Conservation (phyloP, 2,329 filamentous ascomycete genomes). For the Aspergillus fischeri region DNA sequence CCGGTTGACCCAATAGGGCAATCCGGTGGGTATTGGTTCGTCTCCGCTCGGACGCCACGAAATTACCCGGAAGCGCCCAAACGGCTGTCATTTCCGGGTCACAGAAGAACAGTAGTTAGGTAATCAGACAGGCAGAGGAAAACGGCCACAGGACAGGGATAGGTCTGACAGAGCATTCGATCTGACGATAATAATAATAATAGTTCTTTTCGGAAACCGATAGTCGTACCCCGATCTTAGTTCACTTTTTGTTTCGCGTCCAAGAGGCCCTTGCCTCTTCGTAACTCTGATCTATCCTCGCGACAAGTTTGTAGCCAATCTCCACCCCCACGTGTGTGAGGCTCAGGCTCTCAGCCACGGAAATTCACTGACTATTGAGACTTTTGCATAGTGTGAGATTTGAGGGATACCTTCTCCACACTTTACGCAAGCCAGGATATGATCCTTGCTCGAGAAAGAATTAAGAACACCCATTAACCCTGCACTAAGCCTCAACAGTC, state of each 20-base stretch:
- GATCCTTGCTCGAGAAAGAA: not conserved
- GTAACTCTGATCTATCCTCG: not conserved
- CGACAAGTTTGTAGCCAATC: constrained; percentile 9
- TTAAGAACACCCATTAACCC: too few relatives aligned
- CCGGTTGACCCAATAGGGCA: constrained; percentile 11
- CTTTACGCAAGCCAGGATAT: not conserved
- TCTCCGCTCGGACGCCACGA: not conserved
- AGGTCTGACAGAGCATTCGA: not conserved
- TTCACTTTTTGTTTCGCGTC: not conserved
- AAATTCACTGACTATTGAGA: too few relatives aligned
- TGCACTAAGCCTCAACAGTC: too few relatives aligned
- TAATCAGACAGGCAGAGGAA: not conserved
- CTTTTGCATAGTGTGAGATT: too few relatives aligned
- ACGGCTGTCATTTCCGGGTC: not conserved
- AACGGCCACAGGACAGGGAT: not conserved
- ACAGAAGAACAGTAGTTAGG: not conserved
- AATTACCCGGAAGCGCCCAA: not conserved
- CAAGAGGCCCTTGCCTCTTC: not conserved
- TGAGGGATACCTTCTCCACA: not conserved
- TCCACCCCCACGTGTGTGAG: constrained; percentile 20
- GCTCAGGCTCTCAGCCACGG: too few relatives aligned
- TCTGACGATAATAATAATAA: too few relatives aligned
- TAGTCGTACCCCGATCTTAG: not conserved
- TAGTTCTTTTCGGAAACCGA: not conserved
- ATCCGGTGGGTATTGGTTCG: constrained; percentile 4